phyloP scores from a whole-genome alignment of 2,329 filamentous ascomycete genomes.

The Ustulina deusta region DNA sequence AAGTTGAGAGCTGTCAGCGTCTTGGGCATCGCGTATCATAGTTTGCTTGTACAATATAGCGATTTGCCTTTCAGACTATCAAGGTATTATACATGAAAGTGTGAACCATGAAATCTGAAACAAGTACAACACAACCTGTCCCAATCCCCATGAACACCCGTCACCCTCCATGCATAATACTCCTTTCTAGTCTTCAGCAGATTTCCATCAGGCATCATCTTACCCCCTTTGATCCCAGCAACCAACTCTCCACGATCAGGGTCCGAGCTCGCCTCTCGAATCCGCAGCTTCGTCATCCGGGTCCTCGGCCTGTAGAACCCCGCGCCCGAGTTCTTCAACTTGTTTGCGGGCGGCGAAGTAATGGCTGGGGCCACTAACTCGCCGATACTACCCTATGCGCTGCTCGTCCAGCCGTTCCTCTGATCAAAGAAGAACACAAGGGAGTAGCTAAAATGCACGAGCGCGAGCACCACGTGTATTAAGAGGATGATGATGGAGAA shows the following conservation, averaged over 20 bases:
- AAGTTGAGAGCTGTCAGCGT: too few relatives aligned
- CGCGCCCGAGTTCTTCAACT: slow-evolving; percentile 21
- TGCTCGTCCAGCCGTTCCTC: slow-evolving; percentile 24
- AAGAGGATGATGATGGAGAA: slow-evolving; percentile 30
- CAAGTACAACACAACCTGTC: neutral
- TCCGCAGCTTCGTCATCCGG: slow-evolving; percentile 25
- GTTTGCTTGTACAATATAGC: neutral
- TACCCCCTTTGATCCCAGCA: slow-evolving; percentile 6
- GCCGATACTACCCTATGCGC: slow-evolving; percentile 23
- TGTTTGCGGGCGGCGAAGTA: slow-evolving; percentile 13
- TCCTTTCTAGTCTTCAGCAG: slow-evolving; percentile 13
- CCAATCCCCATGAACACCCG: neutral
- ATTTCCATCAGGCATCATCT: slow-evolving; percentile 12
- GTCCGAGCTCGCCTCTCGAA: slow-evolving; percentile 14
- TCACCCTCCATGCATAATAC: slow-evolving; percentile 12
- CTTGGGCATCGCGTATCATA: too few relatives aligned
- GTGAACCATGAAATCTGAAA: neutral
- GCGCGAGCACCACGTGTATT: slow-evolving; percentile 22
- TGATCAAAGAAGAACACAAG: slow-evolving; percentile 19
- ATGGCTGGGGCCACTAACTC: slow-evolving; percentile 22
- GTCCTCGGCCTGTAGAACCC: slow-evolving; percentile 13
- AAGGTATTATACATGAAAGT: neutral
- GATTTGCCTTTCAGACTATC: neutral
- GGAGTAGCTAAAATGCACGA: slow-evolving; percentile 26
- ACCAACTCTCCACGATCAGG: slow-evolving; percentile 13